Evolutionary conservation across 805 yeast species (phyloP), one percentile per base, ranked within the genome.

Genomic region (Suhomyces emberorum): DNA sequence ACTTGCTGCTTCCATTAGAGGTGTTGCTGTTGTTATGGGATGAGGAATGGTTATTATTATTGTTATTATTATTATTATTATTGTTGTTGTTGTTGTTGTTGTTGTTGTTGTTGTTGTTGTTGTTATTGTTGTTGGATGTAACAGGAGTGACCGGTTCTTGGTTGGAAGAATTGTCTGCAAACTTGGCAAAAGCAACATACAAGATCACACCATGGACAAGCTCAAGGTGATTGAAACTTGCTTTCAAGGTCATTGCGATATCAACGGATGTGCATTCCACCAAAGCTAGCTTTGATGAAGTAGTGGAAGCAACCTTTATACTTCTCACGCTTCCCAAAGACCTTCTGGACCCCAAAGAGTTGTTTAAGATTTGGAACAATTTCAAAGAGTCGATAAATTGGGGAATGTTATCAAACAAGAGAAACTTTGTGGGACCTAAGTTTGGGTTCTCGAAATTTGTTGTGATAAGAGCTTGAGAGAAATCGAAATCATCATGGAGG

Each of bases 341-440:
- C 11, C 95, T 93, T 56, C 77, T 84, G 38, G 72, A 73, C 15
- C 75, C 59, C 46, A 83, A 71, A 32, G 86, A 61, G 35, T 59
- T 60, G 37, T 41, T 46, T 36, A 54, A 41, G 14, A 47, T 44
- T 41, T 41, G 49, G 39, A 40, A 49, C 31, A 69, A 53, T 41
- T 57, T 65, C 43, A 58, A 51, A 10, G 79, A 63, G 35, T 83
- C 80, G 41, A 85, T 59, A 3, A 88, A 72, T 28, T 79, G 71
- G 9, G 97, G 97, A 34, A 91, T 71, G 52, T 89, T 88, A 30
- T 88, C 85, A 37, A 93, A 69, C 45, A 89, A 71, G 30, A 91
- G 68, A 9, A 87, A 79, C 47, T 83, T 77, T 1, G 95, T 80
- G 12, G 95, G 95, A 12, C 84, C 79, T 47, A 87, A 55, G 30